Conservation (phyloP, 345 rosid species). For the Syzygium jambos region DNA sequence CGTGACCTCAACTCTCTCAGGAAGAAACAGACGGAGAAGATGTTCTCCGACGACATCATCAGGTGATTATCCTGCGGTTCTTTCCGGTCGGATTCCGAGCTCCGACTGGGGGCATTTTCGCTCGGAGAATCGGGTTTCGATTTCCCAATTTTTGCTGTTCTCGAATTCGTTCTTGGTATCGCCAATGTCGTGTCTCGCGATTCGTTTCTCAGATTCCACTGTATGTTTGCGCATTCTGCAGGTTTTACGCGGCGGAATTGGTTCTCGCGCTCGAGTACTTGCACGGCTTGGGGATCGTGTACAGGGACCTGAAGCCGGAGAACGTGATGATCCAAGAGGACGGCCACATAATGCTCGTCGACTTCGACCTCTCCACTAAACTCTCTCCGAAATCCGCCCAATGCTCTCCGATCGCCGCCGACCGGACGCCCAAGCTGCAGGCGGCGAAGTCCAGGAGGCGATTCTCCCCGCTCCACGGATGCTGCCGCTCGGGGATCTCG, state of each 20-base stretch:
- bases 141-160: background rate
- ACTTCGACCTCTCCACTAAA: conserved; percentile 82
- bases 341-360: conserved; percentile 91
- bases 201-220: background rate
- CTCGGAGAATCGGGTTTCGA: background rate
- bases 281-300: conserved; percentile 61
- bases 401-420: conserved; percentile 3
- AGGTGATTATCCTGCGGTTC: conserved; percentile 26
- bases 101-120: background rate
- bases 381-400: conserved; percentile 27
- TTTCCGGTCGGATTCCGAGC: background rate
- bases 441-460: background rate
- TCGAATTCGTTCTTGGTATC: background rate
- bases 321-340: conserved; percentile 74
- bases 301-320: conserved; percentile 87
- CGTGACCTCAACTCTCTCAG: conserved; percentile 47
- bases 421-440: background rate
- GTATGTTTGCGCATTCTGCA: background rate
- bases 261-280: conserved; percentile 72
- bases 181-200: background rate
- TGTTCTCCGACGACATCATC: conserved; percentile 64
- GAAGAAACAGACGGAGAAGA: conserved; percentile 58
- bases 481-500: conserved; percentile 40
- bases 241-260: conserved; percentile 91
- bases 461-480: conserved; percentile 12